These are phyloP conservation scores for Silybum marianum DNA, from an alignment of 129 eudicot species.

Conservation along the genomic window DNA sequence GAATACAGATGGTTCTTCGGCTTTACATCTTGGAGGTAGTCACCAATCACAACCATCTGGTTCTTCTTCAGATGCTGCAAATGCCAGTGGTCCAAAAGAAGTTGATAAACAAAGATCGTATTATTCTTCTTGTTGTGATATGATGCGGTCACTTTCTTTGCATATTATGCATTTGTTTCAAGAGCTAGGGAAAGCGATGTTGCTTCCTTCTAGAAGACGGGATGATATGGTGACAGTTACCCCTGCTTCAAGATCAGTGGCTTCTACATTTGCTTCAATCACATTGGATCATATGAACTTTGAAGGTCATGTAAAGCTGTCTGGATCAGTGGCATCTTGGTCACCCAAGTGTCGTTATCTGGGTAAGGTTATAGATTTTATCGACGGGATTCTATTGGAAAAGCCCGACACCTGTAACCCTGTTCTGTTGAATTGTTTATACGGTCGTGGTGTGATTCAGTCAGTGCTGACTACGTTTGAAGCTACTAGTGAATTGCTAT, in stretches of 20 bases:
- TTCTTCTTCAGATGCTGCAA: conserved; percentile 53
- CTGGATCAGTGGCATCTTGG: conserved; percentile 77
- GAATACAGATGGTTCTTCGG: not conserved
- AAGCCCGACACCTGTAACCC: conserved; percentile 87
- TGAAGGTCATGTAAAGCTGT: conserved; percentile 63
- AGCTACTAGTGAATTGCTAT: conserved; percentile 28
- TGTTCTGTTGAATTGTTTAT: conserved; percentile 72
- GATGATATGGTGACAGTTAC: conserved; percentile 78
- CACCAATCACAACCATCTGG: conserved; percentile 41
- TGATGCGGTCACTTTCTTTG: conserved; percentile 74
- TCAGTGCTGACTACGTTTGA: too few species aligned
- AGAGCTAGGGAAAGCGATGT: conserved; percentile 91
- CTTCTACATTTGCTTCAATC: conserved; percentile 82
- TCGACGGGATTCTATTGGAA: conserved; percentile 78
- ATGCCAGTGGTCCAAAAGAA: conserved; percentile 38
- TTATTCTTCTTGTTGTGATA: conserved; percentile 82
- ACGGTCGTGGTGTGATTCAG: conserved; percentile 41
- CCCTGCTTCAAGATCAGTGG: conserved; percentile 83
- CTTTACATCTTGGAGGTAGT: not conserved
- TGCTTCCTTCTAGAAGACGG: conserved; percentile 86
- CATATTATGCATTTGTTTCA: conserved; percentile 90
- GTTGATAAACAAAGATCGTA: conserved; percentile 69
- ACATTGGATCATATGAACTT: conserved; percentile 74
- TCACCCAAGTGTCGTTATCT: conserved; percentile 85
- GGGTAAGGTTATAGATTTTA: conserved; percentile 85